Base-by-base conservation (phyloP, 2,329 filamentous ascomycete species). In the Ophiostoma montium region DNA sequence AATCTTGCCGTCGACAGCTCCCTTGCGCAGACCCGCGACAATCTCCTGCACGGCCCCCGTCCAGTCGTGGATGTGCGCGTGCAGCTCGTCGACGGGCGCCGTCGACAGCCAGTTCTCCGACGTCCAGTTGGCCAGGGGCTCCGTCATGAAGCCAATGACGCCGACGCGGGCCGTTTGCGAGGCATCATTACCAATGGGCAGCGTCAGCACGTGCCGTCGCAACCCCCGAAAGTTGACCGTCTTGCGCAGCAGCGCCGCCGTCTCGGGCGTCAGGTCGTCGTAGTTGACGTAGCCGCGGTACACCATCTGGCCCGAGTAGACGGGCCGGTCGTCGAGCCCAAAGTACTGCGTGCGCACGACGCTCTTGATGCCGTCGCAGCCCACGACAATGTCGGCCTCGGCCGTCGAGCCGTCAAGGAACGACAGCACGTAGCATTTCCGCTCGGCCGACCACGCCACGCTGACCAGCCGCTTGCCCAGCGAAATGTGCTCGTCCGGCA, bases 361-460 rank as follows among this genome's bases (percentile, higher is more conserved):
- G 1, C 74, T 78, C 58, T 76, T 77, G 57, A 84, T 79, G 1
- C 80, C 80, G 60, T 84, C 80, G 57, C 76, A 80, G 9, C 76
- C 79, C 48, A 83, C 65, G 0, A 78, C 71, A n/a, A 57, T 59
- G 44, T 62, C 61, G 5, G 60, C 61, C 48, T 56, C 54, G 3
- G 57, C 60, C 16, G 52, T 54, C 0, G 54, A 60, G 8, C 58
- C 59, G 49, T 62, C 58, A 15, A 50, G 52, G 42, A 64, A 64
- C 0, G 31, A 48, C 1, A 61, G 57, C 11, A 33, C 23, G 46
- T 52, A 54, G 45, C 45, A 48, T 13, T 18, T 19, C 3, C 15
- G 15, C 10, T 41, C 50, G 7, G 35, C 19, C 13, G 7, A 12
- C 52, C 52, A 54, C 2, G 32, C 48, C 12, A 54, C 13, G 4